Conservation (phyloP, 1,139 yeast genomes). For the Candida mesenterica region DNA sequence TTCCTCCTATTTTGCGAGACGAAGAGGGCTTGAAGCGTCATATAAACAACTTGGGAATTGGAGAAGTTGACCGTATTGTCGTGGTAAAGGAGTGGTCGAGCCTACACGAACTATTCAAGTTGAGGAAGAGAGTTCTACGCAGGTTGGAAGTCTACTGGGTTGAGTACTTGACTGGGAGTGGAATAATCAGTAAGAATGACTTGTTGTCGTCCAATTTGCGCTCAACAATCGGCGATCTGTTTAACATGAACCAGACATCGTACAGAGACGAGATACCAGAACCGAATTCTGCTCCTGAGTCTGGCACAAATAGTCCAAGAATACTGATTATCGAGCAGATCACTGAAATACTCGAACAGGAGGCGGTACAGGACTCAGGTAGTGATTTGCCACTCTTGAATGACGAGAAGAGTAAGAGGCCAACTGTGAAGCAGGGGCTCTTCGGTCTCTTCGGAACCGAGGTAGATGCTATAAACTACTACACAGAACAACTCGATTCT, state of each 20-base stretch:
- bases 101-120: constrained; percentile 61
- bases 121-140: constrained; percentile 52
- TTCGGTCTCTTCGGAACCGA: constrained; percentile 54
- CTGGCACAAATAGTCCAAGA: constrained; percentile 7
- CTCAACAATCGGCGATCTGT: constrained; percentile 30
- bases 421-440: constrained; percentile 49
- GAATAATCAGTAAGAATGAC: constrained; percentile 30
- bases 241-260: constrained; percentile 16
- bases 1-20: constrained; percentile 78
- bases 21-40: constrained; percentile 68
- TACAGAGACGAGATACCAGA: constrained; percentile 10
- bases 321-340: constrained; percentile 21
- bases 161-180: constrained; percentile 53
- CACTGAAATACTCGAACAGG: constrained; percentile 23
- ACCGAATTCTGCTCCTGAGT: not conserved
- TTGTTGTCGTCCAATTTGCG: constrained; percentile 27
- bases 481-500: constrained; percentile 51
- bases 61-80: constrained; percentile 71
- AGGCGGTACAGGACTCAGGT: constrained; percentile 8
- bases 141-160: constrained; percentile 77
- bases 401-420: constrained; percentile 33
- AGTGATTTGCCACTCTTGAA: constrained; percentile 4
- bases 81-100: constrained; percentile 85
- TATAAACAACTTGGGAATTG: constrained; percentile 75
- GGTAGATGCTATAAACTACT: constrained; percentile 66